A percentile compares a stretch with the other conserved stretches of the same genome.
These are phyloP conservation scores for Mortierella sp. DNA, from an alignment of 371 early-diverging fungal species.

Conservation along the genomic window DNA sequence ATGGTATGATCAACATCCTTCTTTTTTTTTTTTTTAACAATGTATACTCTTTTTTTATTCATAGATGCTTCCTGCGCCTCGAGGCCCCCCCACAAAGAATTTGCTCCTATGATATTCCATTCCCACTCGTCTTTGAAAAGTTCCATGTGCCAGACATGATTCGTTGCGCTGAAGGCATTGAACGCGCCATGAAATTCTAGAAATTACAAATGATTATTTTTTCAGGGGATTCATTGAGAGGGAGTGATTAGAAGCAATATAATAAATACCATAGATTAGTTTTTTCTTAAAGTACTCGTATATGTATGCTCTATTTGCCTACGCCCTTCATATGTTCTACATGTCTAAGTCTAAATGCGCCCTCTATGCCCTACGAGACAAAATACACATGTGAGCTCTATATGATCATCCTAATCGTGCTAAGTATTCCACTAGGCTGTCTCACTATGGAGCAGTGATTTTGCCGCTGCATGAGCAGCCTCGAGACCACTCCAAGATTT, in stretches of 20 bases:
- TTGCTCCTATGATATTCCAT: conserved; percentile 95
- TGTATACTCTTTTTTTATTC: not conserved
- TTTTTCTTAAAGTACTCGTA: not conserved
- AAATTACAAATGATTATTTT: not conserved
- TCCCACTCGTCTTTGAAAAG: conserved; percentile 95
- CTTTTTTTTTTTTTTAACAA: not conserved
- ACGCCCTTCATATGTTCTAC: not conserved
- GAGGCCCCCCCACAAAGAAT: conserved; percentile 92
- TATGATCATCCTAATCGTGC: not conserved
- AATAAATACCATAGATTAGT: conserved; percentile 8
- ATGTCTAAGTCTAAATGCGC: not conserved
- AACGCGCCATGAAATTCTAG: conserved; percentile 57
- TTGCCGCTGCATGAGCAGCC: conserved; percentile 38
- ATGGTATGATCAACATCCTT: not conserved
- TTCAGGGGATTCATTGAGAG: no score
- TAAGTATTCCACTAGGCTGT: conserved; percentile 2
- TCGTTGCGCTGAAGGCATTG: conserved; percentile 91
- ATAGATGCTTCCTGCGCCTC: conserved; percentile 78
- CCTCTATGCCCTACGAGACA: not conserved
- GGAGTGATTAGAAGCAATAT: not conserved
- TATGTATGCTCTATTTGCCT: not conserved
- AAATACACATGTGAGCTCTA: not conserved
- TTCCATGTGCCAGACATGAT: conserved; percentile 94
- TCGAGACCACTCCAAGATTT: conserved; percentile 69
- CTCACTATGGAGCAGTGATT: conserved; percentile 12